These are phyloP conservation scores for Termitomyces sp. DNA, from an alignment of 768 basidiomycete species.

Conservation along the genomic window DNA sequence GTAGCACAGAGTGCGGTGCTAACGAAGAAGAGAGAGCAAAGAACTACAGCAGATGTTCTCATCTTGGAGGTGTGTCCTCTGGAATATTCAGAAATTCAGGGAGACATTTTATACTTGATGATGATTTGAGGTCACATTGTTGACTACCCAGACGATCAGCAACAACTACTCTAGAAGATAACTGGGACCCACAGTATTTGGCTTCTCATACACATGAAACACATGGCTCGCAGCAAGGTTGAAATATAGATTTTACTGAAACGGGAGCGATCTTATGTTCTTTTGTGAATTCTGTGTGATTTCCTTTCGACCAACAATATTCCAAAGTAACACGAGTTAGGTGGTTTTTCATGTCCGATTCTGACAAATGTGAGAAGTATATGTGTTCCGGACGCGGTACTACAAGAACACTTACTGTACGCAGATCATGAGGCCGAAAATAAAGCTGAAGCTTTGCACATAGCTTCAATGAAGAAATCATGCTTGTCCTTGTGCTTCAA, in stretches of 20 bases:
- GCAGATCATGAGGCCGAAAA: not conserved
- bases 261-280: not conserved
- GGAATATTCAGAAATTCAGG: not conserved
- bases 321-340: not conserved
- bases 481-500: not conserved
- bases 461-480: not conserved
- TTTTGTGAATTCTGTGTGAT: not conserved
- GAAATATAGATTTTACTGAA: not conserved
- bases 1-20: conserved; percentile 21
- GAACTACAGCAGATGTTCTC: not conserved
- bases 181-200: not conserved
- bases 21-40: conserved; percentile 3
- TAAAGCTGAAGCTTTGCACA: not conserved
- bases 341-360: not conserved
- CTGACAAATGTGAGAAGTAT: not conserved
- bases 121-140: conserved; percentile 1
- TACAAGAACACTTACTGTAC: too few relatives aligned
- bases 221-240: too few relatives aligned
- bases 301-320: not conserved
- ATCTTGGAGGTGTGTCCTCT: not conserved
- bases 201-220: not conserved
- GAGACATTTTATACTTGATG: not conserved
- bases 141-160: conserved; percentile 4
- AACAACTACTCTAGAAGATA: not conserved
- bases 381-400: not conserved